Evolutionary conservation across 2,329 filamentous ascomycete genomes (phyloP).

Genomic region (Dryadomyces quercivorus): DNA sequence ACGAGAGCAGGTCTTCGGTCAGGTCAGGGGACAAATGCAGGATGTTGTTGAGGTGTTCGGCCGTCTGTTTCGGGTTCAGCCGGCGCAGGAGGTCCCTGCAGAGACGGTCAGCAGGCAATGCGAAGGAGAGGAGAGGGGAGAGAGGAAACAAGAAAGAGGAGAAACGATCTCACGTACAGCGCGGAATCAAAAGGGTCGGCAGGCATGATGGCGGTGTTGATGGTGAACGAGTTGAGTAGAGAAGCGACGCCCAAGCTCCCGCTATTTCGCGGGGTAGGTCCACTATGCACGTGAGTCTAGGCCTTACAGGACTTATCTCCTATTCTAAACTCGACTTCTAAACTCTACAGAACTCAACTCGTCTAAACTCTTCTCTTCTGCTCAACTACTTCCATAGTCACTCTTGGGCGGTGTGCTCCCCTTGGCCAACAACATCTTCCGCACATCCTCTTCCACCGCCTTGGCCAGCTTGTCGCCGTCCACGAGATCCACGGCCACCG

Average conservation of each 20-base stretch:
- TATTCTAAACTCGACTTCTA: too few relatives aligned
- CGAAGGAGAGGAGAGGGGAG: neutral
- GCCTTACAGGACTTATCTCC: too few relatives aligned
- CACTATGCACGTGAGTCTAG: neutral
- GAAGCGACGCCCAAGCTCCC: too few relatives aligned
- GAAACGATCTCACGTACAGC: conserved; percentile 40
- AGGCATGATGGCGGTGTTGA: conserved; percentile 16
- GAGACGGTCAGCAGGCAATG: neutral
- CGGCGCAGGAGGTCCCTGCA: conserved; percentile 91
- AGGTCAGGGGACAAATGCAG: conserved; percentile 82
- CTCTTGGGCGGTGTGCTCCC: conserved; percentile 7
- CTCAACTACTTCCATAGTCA: neutral
- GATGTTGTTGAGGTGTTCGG: conserved; percentile 77
- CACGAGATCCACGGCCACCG: conserved; percentile 13
- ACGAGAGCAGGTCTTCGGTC: conserved; percentile 94
- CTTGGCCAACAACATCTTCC: conserved; percentile 25
- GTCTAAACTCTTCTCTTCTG: too few relatives aligned
- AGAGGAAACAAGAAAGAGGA: too few relatives aligned
- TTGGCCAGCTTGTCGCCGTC: conserved; percentile 16
- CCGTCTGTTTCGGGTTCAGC: conserved; percentile 86
- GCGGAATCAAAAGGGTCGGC: conserved; percentile 64
- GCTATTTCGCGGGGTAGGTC: neutral
- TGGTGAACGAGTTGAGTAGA: neutral
- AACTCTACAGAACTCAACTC: too few relatives aligned
- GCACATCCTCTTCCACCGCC: conserved; percentile 31